Evolutionary conservation across 2,329 filamentous ascomycete species (phyloP), one percentile per base, ranked within the genome.

Genomic region (Aureobasidium melanogenum): DNA sequence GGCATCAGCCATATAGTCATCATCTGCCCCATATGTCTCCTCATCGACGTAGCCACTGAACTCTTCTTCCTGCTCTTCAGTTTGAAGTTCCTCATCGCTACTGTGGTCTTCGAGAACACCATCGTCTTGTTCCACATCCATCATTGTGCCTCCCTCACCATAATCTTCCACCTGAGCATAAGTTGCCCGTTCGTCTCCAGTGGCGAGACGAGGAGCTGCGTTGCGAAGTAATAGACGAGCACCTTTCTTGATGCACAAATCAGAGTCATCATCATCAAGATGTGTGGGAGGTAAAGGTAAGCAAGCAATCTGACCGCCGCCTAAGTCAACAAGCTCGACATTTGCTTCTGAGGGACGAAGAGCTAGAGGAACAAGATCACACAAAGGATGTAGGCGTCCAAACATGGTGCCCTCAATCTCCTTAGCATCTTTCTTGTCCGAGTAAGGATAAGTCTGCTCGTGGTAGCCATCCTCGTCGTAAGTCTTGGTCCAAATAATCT

Each of bases 391-490:
- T 8, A 61, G 30, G 14, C 60, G 48, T 5, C 48, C 60, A 15
- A 46, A 48, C 2, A 24, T 12, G 9, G 39, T 24, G 1, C 6
- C 26, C 22, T 60, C 26, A 3, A 32, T 41, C 10, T 47, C 9
- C 12, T 36, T 12, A 15, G 14, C 9, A n/a, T 34, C 12, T 17
- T 3, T 5, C 54, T 57, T 30, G 19, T 28, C 12, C 2, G 14
- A 19, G 41, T 50, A 39, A 3, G 44, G 44, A 12, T 39, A 44
- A 5, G 56, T 48, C 7, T 59, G 56, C 15, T 59, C 43, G 34
- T 39, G 56, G 14, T 52, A 52, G 12, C 58, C 58, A 17, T 61
- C 60, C 22, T 54, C 60, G 24, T 61, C 60, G 24, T 56, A 61
- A 12, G 28, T 34, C 19, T 47, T 61, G 12, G 32, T 38, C 60